Percentiles rank a stretch among this genome's conserved stretches.
Evolutionary conservation across 306 rosid species (phyloP).

Genomic region (Castanopsis chinensis): DNA sequence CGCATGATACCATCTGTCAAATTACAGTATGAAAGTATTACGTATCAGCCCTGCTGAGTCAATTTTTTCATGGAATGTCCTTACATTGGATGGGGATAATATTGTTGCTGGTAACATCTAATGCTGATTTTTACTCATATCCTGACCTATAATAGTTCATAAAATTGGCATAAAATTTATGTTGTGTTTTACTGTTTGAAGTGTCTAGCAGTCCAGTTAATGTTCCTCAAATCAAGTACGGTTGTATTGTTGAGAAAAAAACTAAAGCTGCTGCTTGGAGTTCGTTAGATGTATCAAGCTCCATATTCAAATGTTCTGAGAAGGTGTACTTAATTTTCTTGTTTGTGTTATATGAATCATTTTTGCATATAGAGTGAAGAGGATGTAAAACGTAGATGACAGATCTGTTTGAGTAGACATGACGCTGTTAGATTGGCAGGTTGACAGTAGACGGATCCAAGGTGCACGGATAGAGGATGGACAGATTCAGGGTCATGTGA

Average conservation of each 20-base stretch:
- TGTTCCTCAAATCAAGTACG: slow-evolving; percentile 80
- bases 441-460: no score
- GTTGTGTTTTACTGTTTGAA: slow-evolving; percentile 35
- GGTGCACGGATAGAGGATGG: no score
- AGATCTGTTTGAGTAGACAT: no score
- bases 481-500: no score
- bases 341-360: not conserved
- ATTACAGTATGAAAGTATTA: slow-evolving; percentile 63
- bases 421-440: no score
- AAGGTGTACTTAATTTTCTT: slow-evolving; percentile 51
- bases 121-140: slow-evolving; percentile 19
- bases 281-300: slow-evolving; percentile 66
- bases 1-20: slow-evolving; percentile 10
- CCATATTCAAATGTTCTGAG: slow-evolving; percentile 61
- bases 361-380: slow-evolving; percentile 17
- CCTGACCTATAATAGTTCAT: slow-evolving; percentile 2
- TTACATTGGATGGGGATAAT: slow-evolving; percentile 72
- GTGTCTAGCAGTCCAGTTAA: slow-evolving; percentile 88
- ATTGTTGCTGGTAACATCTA: slow-evolving; percentile 74
- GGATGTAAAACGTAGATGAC: no score
- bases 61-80: slow-evolving; percentile 73
- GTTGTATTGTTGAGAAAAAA: slow-evolving; percentile 52
- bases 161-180: not conserved
- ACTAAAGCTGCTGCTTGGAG: slow-evolving; percentile 53
- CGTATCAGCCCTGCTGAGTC: slow-evolving; percentile 65